Percentiles rank a stretch among this genome's conserved stretches.
phyloP scores from a whole-genome alignment of 768 basidiomycete species.

The Boletellus sp. region DNA sequence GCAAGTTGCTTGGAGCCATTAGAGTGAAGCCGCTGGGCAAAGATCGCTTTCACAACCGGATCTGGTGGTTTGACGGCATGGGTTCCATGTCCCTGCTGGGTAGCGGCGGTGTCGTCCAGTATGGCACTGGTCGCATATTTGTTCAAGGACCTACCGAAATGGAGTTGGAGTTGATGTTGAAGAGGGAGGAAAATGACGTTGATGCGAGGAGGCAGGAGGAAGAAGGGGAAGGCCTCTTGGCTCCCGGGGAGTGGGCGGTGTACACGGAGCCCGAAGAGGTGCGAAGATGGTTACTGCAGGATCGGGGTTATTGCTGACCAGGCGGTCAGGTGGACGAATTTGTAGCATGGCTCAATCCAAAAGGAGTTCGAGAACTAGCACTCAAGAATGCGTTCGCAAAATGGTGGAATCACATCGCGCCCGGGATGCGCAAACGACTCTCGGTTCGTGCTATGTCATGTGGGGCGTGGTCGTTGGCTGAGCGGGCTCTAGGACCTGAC shows the following conservation, averaged over 20 bases:
- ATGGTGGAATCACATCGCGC: constrained; percentile 80
- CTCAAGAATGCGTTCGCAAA: constrained; percentile 74
- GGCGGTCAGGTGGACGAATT: constrained; percentile 69
- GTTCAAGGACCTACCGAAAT: constrained; percentile 87
- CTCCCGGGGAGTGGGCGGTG: constrained; percentile 83
- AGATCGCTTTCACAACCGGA: constrained; percentile 90
- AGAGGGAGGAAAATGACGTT: constrained; percentile 51
- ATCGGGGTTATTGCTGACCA: constrained; percentile 7
- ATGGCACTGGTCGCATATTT: constrained; percentile 87
- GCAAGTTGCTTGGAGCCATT: constrained; percentile 80
- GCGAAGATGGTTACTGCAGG: neutral
- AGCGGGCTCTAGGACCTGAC: constrained; percentile 55
- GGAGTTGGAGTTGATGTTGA: constrained; percentile 69
- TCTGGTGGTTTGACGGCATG: constrained; percentile 99
- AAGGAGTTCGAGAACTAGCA: constrained; percentile 84
- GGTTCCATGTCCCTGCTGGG: constrained; percentile 79
- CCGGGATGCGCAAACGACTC: constrained; percentile 72
- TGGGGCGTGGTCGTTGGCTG: constrained; percentile 9
- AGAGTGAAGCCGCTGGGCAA: constrained; percentile 85
- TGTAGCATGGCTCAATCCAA: constrained; percentile 85
- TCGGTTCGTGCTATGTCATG: constrained; percentile 48
- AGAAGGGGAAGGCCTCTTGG: constrained; percentile 76
- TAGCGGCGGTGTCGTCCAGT: constrained; percentile 73
- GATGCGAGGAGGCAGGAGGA: constrained; percentile 64
- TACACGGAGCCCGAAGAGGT: constrained; percentile 89